Base-by-base conservation (phyloP, 257 asterid species). In the Rehmannia glutinosa region DNA sequence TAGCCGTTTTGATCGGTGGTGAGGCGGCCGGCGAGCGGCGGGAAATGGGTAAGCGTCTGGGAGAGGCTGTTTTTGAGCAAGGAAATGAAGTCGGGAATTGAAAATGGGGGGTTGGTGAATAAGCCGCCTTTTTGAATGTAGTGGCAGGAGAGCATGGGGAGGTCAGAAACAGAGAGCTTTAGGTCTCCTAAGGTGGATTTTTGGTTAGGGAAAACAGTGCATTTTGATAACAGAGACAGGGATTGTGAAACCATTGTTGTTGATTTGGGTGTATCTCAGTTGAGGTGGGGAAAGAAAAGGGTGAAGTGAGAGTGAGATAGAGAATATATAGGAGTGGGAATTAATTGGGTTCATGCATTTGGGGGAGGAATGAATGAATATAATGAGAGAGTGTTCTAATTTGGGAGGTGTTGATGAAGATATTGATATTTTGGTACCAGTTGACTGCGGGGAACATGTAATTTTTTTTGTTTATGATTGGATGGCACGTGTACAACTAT, bases 21-120 rank as follows among this genome's bases (percentile, higher is more conserved):
- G 73, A 81, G 80, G 51, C 83, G 83, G 63, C 86, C 86, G 39
- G 83, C 83, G 24, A 81, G 83, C 1, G 86, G 79, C 6, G 86
- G 86, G 49, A 81, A 81, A 23, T 24, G 77, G 24, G 80, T 8
- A 21, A 80, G 74, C 1, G 84, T 51, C 6, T 61, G 72, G 0
- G 81, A 76, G 38, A 80, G 79, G n/a, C 50, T 17, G 24, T 17
- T 21, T 35, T 55, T 61, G 52, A 80, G 77, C 42, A 53, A 53
- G 1, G 75, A 16, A 5, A 80, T 16, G 9, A 73, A 68, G 1
- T 69, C n/a, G 16, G 66, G 32, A 11, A 66, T 13, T 1, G 79
- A 73, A 15, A 76, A 42, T 0, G 82, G 75, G 0, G 84, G 82
- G 0, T 25, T 16, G 9, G 69, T 2, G 50, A 72, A 75, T 24